These are phyloP conservation scores for Malus hybrid DNA, from an alignment of 331 rosid species.

Conservation along the genomic window DNA sequence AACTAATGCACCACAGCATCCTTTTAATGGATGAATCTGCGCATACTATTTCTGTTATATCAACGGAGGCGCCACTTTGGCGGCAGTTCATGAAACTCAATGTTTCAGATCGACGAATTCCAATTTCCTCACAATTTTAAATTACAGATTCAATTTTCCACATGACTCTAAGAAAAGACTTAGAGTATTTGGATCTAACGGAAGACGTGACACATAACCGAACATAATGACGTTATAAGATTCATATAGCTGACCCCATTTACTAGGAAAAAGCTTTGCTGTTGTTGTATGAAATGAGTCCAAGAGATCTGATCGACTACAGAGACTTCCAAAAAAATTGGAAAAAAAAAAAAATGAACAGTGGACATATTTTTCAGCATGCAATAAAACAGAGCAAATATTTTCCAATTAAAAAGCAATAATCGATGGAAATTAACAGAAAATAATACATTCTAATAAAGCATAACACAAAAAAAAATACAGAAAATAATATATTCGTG, in stretches of 20 bases:
- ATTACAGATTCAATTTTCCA: background rate
- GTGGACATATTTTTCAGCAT: background rate
- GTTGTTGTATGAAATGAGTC: background rate
- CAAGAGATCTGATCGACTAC: background rate
- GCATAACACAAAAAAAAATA: background rate
- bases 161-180: background rate
- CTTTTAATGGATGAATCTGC: background rate
- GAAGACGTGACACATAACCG: too few relatives aligned
- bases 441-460: background rate
- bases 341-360: background rate
- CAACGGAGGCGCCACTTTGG: too few relatives aligned
- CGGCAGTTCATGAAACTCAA: background rate
- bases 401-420: background rate
- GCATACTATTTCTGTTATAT: background rate
- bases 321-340: background rate
- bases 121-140: conserved; percentile 1
- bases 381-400: background rate
- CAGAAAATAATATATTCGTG: too few relatives aligned
- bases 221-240: too few relatives aligned
- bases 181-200: too few relatives aligned
- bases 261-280: too few relatives aligned
- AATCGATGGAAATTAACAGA: background rate
- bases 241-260: too few relatives aligned
- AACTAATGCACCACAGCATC: too few relatives aligned
- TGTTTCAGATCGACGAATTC: background rate